Evolutionary conservation across 2,329 filamentous ascomycete species (phyloP), one percentile per base, ranked within the genome.

Genomic region (Geoglossum cookeanum): DNA sequence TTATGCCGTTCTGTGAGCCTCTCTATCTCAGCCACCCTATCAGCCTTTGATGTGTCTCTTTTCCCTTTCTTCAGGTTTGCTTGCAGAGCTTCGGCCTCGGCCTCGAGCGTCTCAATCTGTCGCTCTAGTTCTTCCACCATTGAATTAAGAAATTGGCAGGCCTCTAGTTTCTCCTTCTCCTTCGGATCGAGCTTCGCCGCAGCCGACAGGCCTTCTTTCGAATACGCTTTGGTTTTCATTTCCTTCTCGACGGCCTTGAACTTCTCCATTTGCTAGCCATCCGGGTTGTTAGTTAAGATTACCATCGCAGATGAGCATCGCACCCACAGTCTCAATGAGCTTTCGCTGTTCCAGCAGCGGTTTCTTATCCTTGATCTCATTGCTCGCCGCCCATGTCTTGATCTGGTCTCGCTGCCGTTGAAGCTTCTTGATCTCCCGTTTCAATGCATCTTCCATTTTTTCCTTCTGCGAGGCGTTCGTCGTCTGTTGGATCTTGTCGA

Each of bases 161-260:
- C 78, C 65, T 97, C 91, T 60, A 86, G 76, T 72, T 95, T 94
- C 68, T 94, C 91, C 70, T 94, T 88, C 70, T 97, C 92, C 69
- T 90, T 94, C n/a, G 92, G 92, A 72, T 98, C 92, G 62, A 97
- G 78, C 71, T 94, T 94, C 55, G 88, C 84, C 30, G 89, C 88
- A 56, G 91, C 87, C 61, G 87, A 92, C 62, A 98, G 74, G 49
- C 92, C 92, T 72, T 97, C 92, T 76, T 98, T 97, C 61, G 92
- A 97, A 73, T 95, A 98, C 60, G 92, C 92, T 72, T 98, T 98
- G 58, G 92, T 98, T 77, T 98, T 98, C 92, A 98, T 97, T 67
- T 95, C 92, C 76, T 98, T 98, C 72, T 98, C 92, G 56, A 98
- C 92, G n/a, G 90, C 91, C 75, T 98, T 98, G 80, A 98, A 98